Percentiles rank a stretch among this genome's conserved stretches.
phyloP scores from a whole-genome alignment of 164 flowering plant species.

The Liquidambar formosana region DNA sequence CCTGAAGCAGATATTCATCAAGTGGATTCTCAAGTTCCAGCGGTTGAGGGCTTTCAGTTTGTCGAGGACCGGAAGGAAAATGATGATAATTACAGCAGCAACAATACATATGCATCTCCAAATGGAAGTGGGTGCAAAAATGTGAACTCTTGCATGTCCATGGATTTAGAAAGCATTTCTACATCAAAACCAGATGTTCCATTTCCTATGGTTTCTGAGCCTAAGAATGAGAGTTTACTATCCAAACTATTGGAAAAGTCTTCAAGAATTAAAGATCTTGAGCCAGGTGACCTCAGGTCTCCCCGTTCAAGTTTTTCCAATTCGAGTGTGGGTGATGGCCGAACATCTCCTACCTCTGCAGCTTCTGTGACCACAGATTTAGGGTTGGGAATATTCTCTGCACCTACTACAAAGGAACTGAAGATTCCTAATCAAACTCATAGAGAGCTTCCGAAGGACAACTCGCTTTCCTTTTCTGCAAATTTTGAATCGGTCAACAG shows the following conservation, averaged over 20 bases:
- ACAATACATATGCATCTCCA: too few species aligned
- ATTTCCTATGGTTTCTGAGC: conserved; percentile 18
- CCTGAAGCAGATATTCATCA: conserved; percentile 22
- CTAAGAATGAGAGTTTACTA: conserved; percentile 27
- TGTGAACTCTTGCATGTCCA: conserved; percentile 19
- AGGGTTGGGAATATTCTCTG: conserved; percentile 46
- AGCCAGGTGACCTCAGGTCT: conserved; percentile 22
- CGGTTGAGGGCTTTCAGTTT: too few species aligned
- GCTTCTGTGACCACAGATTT: conserved; percentile 72
- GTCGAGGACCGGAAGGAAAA: too few species aligned
- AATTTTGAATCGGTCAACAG: conserved; percentile 19
- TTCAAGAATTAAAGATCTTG: conserved; percentile 30
- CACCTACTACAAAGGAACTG: conserved; percentile 22
- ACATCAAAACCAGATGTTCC: neutral
- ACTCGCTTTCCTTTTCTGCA: conserved; percentile 26
- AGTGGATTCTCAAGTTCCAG: neutral
- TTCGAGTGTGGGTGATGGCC: conserved; percentile 23
- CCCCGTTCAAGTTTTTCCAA: conserved; percentile 23
- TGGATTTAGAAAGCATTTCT: conserved; percentile 11
- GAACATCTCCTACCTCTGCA: conserved; percentile 40
- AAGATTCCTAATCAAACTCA: conserved; percentile 23
- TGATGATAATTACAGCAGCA: too few species aligned
- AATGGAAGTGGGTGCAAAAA: neutral
- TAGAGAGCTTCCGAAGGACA: conserved; percentile 14
- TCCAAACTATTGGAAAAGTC: conserved; percentile 24